Evolutionary conservation across 441 rosid species (phyloP), one percentile per base, ranked within the genome.

Genomic region (California macrophylla): DNA sequence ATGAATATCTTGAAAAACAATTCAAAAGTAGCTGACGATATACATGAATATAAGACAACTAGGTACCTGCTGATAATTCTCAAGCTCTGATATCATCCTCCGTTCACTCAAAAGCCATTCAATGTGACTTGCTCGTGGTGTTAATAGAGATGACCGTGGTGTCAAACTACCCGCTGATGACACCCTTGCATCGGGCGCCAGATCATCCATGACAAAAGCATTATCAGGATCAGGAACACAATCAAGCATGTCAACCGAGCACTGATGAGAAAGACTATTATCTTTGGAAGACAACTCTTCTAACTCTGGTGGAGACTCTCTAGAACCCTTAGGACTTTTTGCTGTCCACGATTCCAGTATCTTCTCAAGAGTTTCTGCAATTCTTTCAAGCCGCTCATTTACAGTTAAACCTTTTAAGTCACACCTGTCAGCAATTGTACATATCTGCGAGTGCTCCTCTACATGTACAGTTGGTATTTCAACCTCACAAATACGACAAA

Each of bases 391-490:
- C 66, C 98, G 84, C 74, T 89, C 87, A 71, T 92, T 87, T 34
- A 90, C 84, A 69, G 84, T 79, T 70, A 95, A 82, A 66, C 97
- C 95, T 82, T 95, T 95, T 84, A 92, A 77, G 82, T 95, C 98
- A 78, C 99, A 95, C 77, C 99, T 88, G 72, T 95, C 98, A 75
- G 93, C 95, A 69, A 92, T 88, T 9, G 97, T 92, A 76, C 98
- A 95, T 74, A 95, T 91, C 20, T 82, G 81, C 81, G 99, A 95
- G 83, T 95, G 99, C 79, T 90, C 98, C 83, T 92, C 97, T 38
- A 95, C 99, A 72, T 92, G 99, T 60, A 92, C 96, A 45, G 89
- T 88, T 25, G 99, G 99, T 85, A 95, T 95, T 79, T 95, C 97
- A 40, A 92, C 98, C 87, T 95, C 99, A 81, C 99, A 95, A 56